Base-by-base conservation (phyloP, 768 basidiomycete species). In the Mycena alexandri region DNA sequence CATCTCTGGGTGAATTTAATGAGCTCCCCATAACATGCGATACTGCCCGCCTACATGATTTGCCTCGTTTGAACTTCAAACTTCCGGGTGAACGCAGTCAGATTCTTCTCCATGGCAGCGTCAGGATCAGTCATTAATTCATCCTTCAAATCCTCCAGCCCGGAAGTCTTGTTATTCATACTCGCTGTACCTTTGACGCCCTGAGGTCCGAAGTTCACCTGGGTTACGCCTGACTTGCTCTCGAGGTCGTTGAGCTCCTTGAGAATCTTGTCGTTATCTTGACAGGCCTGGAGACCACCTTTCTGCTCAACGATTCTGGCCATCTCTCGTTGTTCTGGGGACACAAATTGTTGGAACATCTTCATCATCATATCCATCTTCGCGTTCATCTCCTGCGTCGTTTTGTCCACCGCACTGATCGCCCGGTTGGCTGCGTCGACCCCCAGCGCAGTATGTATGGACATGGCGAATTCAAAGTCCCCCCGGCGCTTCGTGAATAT, bases 1-100 rank as follows among this genome's bases (percentile, higher is more conserved):
- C 77, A 19, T 79, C 75, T 21, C 69, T 71, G 34, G n/a, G 24
- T 48, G 12, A 25, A n/a, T 38, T 5, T 14, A 14, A 38, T 38
- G 38, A 38, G 38, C 38, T 38, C 38, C 14, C 10, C 38, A 2
- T 10, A 14, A 38, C 11, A 38, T 6, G 5, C 11, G 38, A 38
- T 38, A 38, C 10, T 10, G 38, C 38, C 7, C 9, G 53, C 66
- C 29, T 41, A 71, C 51, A 70, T 54, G 21, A 80, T 68, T 63
- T 77, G 77, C 25, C 73, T 71, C 48, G 75, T 68, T 58, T 80
- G 79, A 42, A 80, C 72, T 47, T 73, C 75, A 51, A 81, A 77
- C 63, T 81, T 82, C 19, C 76, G 74, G 22, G 77, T 68, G 57
- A 83, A 83, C 1, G 71, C 52, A 6, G 71, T 73, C 55, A 76